Percentiles rank a stretch among this genome's conserved stretches.
These are phyloP conservation scores for Goniomonas avonlea DNA, from an alignment of 78 protist genomes.

Conservation along the genomic window DNA sequence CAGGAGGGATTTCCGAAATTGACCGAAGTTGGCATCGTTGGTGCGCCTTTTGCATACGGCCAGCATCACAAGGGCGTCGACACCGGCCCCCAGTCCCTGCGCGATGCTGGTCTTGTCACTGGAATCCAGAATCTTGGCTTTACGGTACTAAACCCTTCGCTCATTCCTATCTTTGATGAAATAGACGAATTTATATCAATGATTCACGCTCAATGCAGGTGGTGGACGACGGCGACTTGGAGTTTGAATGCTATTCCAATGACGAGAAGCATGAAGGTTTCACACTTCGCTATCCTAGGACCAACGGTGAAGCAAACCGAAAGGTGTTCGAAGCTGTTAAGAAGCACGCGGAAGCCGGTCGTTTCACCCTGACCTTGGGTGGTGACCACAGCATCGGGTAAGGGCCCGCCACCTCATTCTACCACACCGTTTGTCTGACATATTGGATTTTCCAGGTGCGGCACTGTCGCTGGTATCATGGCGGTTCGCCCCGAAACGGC, in stretches of 20 bases:
- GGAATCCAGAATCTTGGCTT: not conserved
- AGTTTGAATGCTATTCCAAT: not conserved
- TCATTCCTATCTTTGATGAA: too few relatives aligned
- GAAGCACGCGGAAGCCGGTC: not conserved
- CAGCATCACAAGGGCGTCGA: constrained; percentile 15
- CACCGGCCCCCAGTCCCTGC: constrained; percentile 2
- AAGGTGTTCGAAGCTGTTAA: not conserved
- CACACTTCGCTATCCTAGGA: too few relatives aligned
- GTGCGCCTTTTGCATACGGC: not conserved
- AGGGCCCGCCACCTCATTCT: not conserved
- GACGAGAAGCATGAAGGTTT: not conserved
- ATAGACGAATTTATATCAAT: too few relatives aligned
- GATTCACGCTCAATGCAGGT: not conserved
- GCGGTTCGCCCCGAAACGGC: not conserved
- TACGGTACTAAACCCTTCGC: too few relatives aligned
- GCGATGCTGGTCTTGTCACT: not conserved
- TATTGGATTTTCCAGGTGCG: too few relatives aligned
- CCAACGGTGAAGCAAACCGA: not conserved
- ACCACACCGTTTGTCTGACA: too few relatives aligned
- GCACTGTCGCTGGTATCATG: not conserved
- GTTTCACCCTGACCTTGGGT: not conserved
- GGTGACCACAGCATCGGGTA: constrained; percentile 37
- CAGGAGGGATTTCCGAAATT: too few relatives aligned
- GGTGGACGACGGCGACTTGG: not conserved
- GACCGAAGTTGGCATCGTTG: too few relatives aligned